phyloP scores from a whole-genome alignment of 768 basidiomycete species.

The Calocera cornea region DNA sequence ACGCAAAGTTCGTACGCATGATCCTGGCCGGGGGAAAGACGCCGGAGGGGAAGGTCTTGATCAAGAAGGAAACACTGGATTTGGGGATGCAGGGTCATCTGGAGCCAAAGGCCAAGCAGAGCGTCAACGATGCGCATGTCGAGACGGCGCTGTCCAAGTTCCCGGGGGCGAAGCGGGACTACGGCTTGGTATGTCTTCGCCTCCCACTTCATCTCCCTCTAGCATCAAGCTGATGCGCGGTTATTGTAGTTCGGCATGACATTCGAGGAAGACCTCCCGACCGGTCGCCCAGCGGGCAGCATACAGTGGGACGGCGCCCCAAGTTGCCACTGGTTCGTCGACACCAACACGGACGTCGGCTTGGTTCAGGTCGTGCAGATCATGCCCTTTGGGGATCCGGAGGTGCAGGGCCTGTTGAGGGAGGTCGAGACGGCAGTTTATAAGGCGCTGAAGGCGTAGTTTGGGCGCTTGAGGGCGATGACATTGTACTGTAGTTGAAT shows the following conservation, averaged over 20 bases:
- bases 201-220: too few species aligned
- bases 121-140: not conserved
- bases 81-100: conserved; percentile 1
- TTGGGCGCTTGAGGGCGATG: not conserved
- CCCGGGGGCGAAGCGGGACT: not conserved
- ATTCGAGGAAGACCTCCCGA: not conserved
- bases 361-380: not conserved
- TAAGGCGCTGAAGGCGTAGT: not conserved
- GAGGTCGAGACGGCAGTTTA: not conserved
- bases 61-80: not conserved
- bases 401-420: not conserved
- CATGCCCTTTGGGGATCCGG: not conserved
- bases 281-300: conserved; percentile 1
- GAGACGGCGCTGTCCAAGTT: not conserved
- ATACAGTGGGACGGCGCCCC: not conserved
- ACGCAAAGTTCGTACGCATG: not conserved
- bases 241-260: not conserved
- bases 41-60: not conserved
- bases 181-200: not conserved
- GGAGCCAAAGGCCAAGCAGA: not conserved
- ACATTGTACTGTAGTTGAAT: too few species aligned
- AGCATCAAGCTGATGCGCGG: not conserved
- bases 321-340: not conserved
- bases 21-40: not conserved
- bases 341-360: not conserved